A percentile compares a stretch with the other conserved stretches of the same genome.
Conservation (phyloP, 352 stramenopile species). For the Globisporangium viniferum region DNA sequence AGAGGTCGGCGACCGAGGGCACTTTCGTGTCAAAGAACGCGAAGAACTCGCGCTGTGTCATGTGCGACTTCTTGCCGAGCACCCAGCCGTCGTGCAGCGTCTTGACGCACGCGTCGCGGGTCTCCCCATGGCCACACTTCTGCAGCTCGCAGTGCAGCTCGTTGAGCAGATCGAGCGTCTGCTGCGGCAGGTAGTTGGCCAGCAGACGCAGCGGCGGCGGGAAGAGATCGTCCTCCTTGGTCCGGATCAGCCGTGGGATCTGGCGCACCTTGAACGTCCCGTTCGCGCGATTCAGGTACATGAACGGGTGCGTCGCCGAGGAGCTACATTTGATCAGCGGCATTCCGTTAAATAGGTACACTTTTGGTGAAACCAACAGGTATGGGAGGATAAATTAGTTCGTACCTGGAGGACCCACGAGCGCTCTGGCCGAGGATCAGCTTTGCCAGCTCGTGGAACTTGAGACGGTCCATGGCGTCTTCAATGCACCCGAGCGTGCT, state of each 20-base stretch:
- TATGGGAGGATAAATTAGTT: not conserved
- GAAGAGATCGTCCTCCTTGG: conserved; percentile 46
- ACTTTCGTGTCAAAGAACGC: conserved; percentile 63
- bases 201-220: conserved; percentile 41
- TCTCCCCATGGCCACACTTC: conserved; percentile 20
- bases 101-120: conserved; percentile 51
- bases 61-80: conserved; percentile 42
- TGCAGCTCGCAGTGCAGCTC: conserved; percentile 41
- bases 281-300: conserved; percentile 63
- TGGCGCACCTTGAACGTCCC: conserved; percentile 46
- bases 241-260: conserved; percentile 51
- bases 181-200: conserved; percentile 43
- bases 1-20: conserved; percentile 47
- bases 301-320: conserved; percentile 27
- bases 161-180: conserved; percentile 36
- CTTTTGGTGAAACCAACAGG: not conserved
- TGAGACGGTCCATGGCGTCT: conserved; percentile 15
- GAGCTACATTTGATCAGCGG: not conserved
- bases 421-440: conserved; percentile 27
- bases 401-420: conserved; percentile 4
- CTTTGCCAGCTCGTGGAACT: conserved; percentile 35
- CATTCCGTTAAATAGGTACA: not conserved
- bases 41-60: conserved; percentile 49
- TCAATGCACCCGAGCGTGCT: conserved; percentile 6
- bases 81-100: conserved; percentile 58